phyloP scores from a whole-genome alignment of 2,329 filamentous ascomycete genomes.

The Seiridium cupressi region DNA sequence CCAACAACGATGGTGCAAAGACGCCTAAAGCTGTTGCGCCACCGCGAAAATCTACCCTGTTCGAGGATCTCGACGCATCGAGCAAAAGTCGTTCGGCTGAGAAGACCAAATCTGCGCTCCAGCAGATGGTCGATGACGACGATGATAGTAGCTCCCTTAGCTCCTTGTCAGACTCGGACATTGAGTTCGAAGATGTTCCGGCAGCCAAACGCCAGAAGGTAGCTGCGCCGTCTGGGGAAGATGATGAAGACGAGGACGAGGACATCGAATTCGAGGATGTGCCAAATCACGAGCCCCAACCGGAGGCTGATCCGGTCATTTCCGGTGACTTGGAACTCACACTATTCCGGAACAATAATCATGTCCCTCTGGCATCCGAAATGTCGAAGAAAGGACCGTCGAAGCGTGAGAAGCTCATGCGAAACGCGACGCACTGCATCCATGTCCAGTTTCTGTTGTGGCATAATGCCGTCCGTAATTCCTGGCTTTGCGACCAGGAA shows the following conservation, averaged over 20 bases:
- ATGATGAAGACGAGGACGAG: constrained; percentile 55
- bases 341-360: constrained; percentile 55
- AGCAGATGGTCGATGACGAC: constrained; percentile 42
- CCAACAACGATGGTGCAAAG: constrained; percentile 22
- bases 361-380: constrained; percentile 60
- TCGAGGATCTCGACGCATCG: constrained; percentile 58
- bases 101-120: constrained; percentile 39
- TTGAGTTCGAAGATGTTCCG: constrained; percentile 54
- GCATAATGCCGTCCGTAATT: constrained; percentile 84
- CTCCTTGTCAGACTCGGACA: constrained; percentile 57
- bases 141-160: constrained; percentile 46
- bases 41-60: constrained; percentile 55
- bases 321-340: constrained; percentile 74
- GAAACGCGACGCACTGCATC: constrained; percentile 78
- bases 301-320: constrained; percentile 44
- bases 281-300: constrained; percentile 32
- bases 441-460: constrained; percentile 87
- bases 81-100: constrained; percentile 42
- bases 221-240: constrained; percentile 17
- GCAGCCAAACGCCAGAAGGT: constrained; percentile 38
- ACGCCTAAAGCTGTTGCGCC: constrained; percentile 20
- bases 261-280: constrained; percentile 65
- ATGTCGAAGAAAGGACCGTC: constrained; percentile 79
- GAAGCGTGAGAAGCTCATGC: constrained; percentile 78
- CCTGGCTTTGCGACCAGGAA: constrained; percentile 76